Base-by-base conservation (phyloP, 2,329 filamentous ascomycete species). In the Talaromyces sp. region DNA sequence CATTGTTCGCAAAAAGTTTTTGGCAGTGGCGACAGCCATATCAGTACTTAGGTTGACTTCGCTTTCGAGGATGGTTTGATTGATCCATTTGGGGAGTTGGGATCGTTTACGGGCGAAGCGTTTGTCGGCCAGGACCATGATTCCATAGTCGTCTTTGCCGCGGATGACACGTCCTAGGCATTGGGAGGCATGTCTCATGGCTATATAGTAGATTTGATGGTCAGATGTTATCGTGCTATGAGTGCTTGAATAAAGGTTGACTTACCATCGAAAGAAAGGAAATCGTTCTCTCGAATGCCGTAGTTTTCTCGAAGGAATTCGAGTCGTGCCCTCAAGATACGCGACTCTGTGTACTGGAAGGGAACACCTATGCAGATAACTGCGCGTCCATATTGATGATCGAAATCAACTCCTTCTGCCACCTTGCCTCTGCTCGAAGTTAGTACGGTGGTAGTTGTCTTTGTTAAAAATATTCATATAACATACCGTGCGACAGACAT, bases 141-240 rank as follows among this genome's bases (percentile, higher is more conserved):
- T 92, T n/a, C 95, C 95, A 77, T 99, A 99, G 78, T 99, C 95
- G 74, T 99, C 96, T 77, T 99, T 99, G 27, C 95, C 95, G 72
- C 95, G 86, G 67, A 99, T 82, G 50, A 99, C 95, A 75, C 95
- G 93, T 14, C 95, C 96, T 1, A 99, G 83, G 73, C 95, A 99
- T 75, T 99, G 95, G 0, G 95, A 94, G 14, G 95, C 95, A 75
- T 99, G 95, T n/a, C 95, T 88, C 94, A 99, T 99, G 24, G 95
- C 95, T 65, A 13, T 24, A 35, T 10, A 54, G 3, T 37, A 24
- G 11, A 13, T 45, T 4, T 4, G 9, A 50, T 31, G 27, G 35
- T 65, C 41, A 65, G 64, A 50, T 31, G 4, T 7, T 35, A 27
- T 10, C 7, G 14, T 16, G 7, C 5, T 16, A 45, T 11, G 7